A percentile compares a stretch with the other conserved stretches of the same genome.
phyloP scores from a whole-genome alignment of 202 grass and related monocot species.

The Panicum virgatum region DNA sequence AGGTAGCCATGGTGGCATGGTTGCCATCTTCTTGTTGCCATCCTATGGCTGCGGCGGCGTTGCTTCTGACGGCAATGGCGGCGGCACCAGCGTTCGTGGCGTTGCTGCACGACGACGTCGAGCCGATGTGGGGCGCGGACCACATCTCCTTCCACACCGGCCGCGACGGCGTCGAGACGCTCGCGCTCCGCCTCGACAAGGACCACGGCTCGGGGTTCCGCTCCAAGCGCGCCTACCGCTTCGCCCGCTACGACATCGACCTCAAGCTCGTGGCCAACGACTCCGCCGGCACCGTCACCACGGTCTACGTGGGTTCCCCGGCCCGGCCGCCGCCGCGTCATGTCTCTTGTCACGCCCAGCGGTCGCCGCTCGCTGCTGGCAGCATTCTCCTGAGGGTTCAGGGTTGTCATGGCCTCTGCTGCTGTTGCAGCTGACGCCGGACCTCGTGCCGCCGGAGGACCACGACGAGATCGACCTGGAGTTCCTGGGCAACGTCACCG shows the following conservation, averaged over 20 bases:
- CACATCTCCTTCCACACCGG: slow-evolving; percentile 39
- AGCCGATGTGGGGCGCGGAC: slow-evolving; percentile 22
- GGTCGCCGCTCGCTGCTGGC: neutral
- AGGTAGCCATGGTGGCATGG: neutral
- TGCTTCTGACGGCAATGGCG: neutral
- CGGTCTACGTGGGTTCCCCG: slow-evolving; percentile 38
- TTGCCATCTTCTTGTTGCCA: neutral
- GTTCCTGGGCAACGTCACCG: slow-evolving; percentile 55
- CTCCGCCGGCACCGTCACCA: slow-evolving; percentile 52
- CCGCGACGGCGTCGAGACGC: neutral
- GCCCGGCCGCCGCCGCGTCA: neutral
- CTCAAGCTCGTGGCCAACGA: slow-evolving; percentile 45
- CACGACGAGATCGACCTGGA: slow-evolving; percentile 61
- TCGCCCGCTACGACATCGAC: slow-evolving; percentile 49
- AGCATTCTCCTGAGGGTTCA: neutral
- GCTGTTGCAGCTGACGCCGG: slow-evolving; percentile 18
- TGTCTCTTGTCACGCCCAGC: neutral
- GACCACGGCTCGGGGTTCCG: slow-evolving; percentile 33
- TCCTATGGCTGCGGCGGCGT: no score
- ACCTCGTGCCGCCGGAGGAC: slow-evolving; percentile 15
- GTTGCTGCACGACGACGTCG: slow-evolving; percentile 2
- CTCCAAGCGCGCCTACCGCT: slow-evolving; percentile 33
- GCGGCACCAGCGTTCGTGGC: neutral
- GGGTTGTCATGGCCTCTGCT: neutral
- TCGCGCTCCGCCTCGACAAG: slow-evolving; percentile 39